These are phyloP conservation scores for Psilocybe azurescens DNA, from an alignment of 768 basidiomycete genomes.

Conservation along the genomic window DNA sequence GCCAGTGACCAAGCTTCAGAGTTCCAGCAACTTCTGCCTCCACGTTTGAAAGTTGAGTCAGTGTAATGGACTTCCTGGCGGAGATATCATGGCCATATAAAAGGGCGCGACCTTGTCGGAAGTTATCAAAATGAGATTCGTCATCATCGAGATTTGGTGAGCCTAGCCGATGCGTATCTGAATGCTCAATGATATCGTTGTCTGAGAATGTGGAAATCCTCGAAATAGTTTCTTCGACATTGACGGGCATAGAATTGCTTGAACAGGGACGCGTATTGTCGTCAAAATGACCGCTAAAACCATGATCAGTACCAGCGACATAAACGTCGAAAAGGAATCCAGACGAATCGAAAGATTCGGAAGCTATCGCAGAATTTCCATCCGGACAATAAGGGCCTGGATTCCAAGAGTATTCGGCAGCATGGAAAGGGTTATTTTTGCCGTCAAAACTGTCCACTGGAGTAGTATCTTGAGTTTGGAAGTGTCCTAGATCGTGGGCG, in stretches of 20 bases:
- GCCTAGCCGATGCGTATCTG: not conserved
- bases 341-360: not conserved
- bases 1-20: constrained; percentile 65
- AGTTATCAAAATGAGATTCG: constrained; percentile 22
- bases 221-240: no score
- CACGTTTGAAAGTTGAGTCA: constrained; percentile 38
- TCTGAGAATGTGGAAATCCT: not conserved
- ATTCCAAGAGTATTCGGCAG: not conserved
- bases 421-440: no score
- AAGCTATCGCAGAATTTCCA: not conserved
- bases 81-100: constrained; percentile 39
- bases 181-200: not conserved
- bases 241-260: no score
- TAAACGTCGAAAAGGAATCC: not conserved
- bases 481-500: not conserved
- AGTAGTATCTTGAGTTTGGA: not conserved
- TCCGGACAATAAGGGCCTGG: not conserved
- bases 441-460: not conserved
- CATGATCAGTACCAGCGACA: not conserved
- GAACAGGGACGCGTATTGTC: no score
- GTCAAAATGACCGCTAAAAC: no score
- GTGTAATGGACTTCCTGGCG: not conserved
- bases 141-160: not conserved
- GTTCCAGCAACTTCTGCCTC: constrained; percentile 67
- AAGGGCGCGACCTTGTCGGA: constrained; percentile 59